Evolutionary conservation across 208 protist species (phyloP), one percentile per base, ranked within the genome.

Genomic region (Leishmania lainsoni): DNA sequence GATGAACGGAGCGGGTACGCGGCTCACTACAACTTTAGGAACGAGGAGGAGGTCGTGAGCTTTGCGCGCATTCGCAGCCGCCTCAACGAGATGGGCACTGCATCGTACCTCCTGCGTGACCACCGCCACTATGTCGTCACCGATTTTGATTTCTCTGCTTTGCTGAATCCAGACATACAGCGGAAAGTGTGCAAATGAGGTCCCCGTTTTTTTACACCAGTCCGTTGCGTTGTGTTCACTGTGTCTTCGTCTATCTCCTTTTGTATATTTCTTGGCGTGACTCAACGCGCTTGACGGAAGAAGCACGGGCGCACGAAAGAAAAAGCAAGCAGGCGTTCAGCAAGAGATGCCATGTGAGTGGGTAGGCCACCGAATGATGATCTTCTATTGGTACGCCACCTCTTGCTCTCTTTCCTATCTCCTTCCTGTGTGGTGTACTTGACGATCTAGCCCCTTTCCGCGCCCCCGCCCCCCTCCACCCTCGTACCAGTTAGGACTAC

Each of bases 31-130:
- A 83, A 80, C 61, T 97, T 97, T 81, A 81, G 83, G 12, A 95
- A 95, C 74, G 86, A 89, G 69, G 92, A 97, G 79, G 94, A 97
- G 74, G n/a, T 93, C 2, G 78, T 95, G 56, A 95, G 92, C 80
- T 93, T 95, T 72, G 66, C 85, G 26, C 90, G 94, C 39, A 93
- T 97, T 58, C 84, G 81, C 26, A 96, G 94, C 81, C 89, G 94
- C 14, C 81, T 97, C 65, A 83, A 84, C 49, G 92, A 97, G 75
- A 97, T 97, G 94, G 92, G 94, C 56, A 91, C 88, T 49, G 32
- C 61, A 4, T 87, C 88, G 59, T 97, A 97, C 65, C 58, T 97
- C 26, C 81, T 92, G 65, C 86, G 88, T 26, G 90, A 97, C 68
- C 91, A 97, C 79, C 77, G 77, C 20, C 75, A 91, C 49, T 96